Conservation (phyloP, 2,329 filamentous ascomycete species). For the Alternaria conjuncta region DNA sequence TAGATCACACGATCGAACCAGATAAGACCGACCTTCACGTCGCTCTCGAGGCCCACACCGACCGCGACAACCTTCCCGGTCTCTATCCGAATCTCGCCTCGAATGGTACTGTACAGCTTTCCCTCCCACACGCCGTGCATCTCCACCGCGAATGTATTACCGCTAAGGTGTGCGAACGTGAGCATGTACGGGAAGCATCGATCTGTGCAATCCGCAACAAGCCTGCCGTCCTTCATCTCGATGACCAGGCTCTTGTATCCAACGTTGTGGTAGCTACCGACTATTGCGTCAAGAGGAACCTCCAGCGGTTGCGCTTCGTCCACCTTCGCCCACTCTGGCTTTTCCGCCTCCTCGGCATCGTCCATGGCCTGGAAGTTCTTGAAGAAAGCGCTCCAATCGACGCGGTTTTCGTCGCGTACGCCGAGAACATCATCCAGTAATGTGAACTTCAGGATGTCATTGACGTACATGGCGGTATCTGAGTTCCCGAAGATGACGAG, state of each 20-base stretch:
- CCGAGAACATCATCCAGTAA: slow-evolving; percentile 6
- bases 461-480: not conserved
- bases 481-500: not conserved
- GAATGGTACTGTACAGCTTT: not conserved
- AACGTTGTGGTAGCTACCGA: not conserved
- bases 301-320: not conserved
- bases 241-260: not conserved
- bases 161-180: not conserved
- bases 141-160: not conserved
- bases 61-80: not conserved
- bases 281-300: not conserved
- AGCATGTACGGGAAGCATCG: not conserved
- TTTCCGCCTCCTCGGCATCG: slow-evolving; percentile 4
- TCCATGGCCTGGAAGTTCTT: not conserved
- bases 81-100: not conserved
- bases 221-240: not conserved
- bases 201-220: not conserved
- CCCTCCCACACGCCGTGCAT: not conserved
- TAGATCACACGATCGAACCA: not conserved
- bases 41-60: not conserved
- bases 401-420: not conserved
- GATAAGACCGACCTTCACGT: not conserved
- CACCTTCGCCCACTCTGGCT: not conserved
- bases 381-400: slow-evolving; percentile 10
- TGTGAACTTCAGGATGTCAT: not conserved